A percentile compares a stretch with the other conserved stretches of the same genome.
phyloP scores from a whole-genome alignment of 805 yeast genomes.

The Schwanniomyces pseudopolymorphus region DNA sequence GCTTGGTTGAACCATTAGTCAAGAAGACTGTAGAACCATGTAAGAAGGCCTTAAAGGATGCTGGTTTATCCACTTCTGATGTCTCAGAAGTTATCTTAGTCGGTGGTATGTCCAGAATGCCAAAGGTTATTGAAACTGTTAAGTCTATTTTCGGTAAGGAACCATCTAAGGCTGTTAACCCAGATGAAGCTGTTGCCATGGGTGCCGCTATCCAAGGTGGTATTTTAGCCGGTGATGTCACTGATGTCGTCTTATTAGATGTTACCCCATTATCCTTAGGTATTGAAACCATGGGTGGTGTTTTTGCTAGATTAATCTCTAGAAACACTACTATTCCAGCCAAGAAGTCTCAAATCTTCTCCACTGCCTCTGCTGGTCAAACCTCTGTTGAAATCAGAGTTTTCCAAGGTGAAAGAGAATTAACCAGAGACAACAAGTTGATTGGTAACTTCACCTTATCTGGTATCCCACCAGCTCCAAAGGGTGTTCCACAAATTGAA shows the following conservation, averaged over 20 bases:
- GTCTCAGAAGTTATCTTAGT: slow-evolving; percentile 80
- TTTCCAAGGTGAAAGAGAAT: slow-evolving; percentile 99
- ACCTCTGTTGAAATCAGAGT: slow-evolving; percentile 96
- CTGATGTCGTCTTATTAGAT: slow-evolving; percentile 85
- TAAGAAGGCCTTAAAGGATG: slow-evolving; percentile 81
- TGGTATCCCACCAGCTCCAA: slow-evolving; percentile 94
- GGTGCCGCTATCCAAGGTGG: slow-evolving; percentile 99
- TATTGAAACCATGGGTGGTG: slow-evolving; percentile 98
- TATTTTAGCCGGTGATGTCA: slow-evolving; percentile 91
- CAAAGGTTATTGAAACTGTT: slow-evolving; percentile 78
- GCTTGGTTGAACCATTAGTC: slow-evolving; percentile 65
- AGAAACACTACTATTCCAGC: slow-evolving; percentile 97
- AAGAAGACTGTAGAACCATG: slow-evolving; percentile 75
- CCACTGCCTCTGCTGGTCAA: slow-evolving; percentile 95
- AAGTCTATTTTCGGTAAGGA: slow-evolving; percentile 74
- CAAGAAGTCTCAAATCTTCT: slow-evolving; percentile 93
- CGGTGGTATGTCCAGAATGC: slow-evolving; percentile 94
- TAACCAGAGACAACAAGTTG: slow-evolving; percentile 95
- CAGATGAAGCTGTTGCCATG: slow-evolving; percentile 91
- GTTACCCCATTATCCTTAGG: slow-evolving; percentile 90
- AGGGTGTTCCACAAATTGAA: slow-evolving; percentile 93
- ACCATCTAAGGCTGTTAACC: slow-evolving; percentile 91
- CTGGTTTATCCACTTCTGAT: slow-evolving; percentile 62
- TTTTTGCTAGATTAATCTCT: slow-evolving; percentile 86
- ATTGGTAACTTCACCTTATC: slow-evolving; percentile 94